A percentile compares a stretch with the other conserved stretches of the same genome.
Evolutionary conservation across 1,284 basidiomycete genomes (phyloP).

Genomic region (Athelia psychrophila): DNA sequence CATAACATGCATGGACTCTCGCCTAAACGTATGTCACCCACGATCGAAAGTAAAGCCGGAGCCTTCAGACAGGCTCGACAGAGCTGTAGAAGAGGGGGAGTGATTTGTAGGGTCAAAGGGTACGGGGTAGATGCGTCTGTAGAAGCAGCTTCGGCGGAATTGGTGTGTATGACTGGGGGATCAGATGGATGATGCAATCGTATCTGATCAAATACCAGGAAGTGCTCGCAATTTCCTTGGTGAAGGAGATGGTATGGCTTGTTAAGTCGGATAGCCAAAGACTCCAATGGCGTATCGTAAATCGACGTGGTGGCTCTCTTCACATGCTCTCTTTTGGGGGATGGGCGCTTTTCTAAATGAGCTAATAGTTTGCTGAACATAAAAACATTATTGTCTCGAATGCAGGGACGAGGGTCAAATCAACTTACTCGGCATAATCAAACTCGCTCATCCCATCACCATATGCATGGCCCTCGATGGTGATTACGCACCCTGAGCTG

Average conservation of each 20-base stretch:
- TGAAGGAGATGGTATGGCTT: constrained; percentile 82
- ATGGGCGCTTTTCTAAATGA: constrained; percentile 35
- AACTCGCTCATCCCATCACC: constrained; percentile 43
- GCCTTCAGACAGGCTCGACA: constrained; percentile 69
- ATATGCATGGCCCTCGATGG: constrained; percentile 58
- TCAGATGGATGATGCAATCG: constrained; percentile 37
- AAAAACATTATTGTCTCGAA: constrained; percentile 4
- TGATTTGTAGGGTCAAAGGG: constrained; percentile 63
- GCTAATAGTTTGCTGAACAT: constrained; percentile 48
- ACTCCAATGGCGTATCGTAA: constrained; percentile 44
- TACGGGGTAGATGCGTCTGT: constrained; percentile 30
- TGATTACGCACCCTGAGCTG: constrained; percentile 44
- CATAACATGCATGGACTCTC: constrained; percentile 77
- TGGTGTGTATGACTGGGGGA: constrained; percentile 24
- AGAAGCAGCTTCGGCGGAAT: neutral
- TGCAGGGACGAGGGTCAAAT: neutral
- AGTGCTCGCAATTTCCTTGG: constrained; percentile 79
- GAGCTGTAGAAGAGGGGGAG: constrained; percentile 54
- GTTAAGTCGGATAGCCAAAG: constrained; percentile 57
- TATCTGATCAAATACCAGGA: constrained; percentile 68
- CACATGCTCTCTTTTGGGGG: constrained; percentile 29
- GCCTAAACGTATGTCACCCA: constrained; percentile 68
- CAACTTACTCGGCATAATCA: constrained; percentile 61
- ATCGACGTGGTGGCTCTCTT: constrained; percentile 44
- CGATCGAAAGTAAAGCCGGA: constrained; percentile 63